Evolutionary conservation across 805 yeast genomes (phyloP), one percentile per base, ranked within the genome.

Genomic region (Wickerhamomyces queroliae): DNA sequence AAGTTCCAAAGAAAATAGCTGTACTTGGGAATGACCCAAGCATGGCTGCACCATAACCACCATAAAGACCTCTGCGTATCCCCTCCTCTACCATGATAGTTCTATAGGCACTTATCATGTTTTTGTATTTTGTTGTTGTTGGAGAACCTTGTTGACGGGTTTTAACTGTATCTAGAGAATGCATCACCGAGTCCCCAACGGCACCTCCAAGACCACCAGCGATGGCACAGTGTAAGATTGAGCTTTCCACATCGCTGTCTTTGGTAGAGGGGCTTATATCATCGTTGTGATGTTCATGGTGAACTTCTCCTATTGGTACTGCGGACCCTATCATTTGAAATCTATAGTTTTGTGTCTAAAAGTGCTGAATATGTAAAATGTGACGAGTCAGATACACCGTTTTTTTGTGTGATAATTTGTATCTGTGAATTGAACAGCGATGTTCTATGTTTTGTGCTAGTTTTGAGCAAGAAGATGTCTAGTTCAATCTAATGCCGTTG

Each of bases 61-160:
- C 83, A 56, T 93, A 93, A 5, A 93, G 64, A 1, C 99, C 99
- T 42, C 82, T 72, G 36, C 74, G 59, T 8, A 93, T 48, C 0
- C 99, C 99, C 67, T 93, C 99, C 52, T 91, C 86, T 31, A 70
- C 57, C 36, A 83, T 62, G n/a, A 93, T 83, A 0, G 91, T 81
- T 21, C 62, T 45, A 52, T 84, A 88, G 0, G 97, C 95, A 10
- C 78, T 73, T 8, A 82, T 52, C 81, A 89, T 88, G 51, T 74
- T 80, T 43, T 66, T 72, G 61, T 91, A 91, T 59, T 86, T 83
- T 7, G 66, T 47, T 17, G 72, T 72, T 47, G 70, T 67, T 18
- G 85, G 80, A 4, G 95, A 85, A n/a, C 96, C 98, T 58, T 93
- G 99, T 59, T 93, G 99, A 46, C 99, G 71, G 2, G 99, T 93